Evolutionary conservation across 441 rosid species (phyloP).

Genomic region (Populus trichocarpa): DNA sequence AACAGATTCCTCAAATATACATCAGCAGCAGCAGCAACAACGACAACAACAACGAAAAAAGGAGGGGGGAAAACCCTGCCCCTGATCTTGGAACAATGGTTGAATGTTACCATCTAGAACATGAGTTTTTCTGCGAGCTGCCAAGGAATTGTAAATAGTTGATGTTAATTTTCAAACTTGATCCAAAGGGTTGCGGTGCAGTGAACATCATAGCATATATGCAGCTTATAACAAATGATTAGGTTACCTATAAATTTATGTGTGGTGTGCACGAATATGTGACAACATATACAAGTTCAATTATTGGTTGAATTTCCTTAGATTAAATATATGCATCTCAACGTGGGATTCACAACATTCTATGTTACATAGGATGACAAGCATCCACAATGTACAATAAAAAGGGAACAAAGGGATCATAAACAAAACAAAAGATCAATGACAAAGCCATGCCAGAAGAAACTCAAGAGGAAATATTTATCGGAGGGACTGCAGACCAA

Average conservation of each 20-base stretch:
- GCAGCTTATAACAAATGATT: not conserved
- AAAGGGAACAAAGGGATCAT: not conserved
- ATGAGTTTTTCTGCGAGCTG: not conserved
- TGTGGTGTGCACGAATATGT: not conserved
- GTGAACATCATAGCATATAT: not conserved
- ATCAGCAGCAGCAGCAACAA: not conserved
- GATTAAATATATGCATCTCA: not conserved
- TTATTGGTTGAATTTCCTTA: constrained; percentile 7
- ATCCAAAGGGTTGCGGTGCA: not conserved
- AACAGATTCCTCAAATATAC: not conserved
- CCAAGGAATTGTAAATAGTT: not conserved
- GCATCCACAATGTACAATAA: not conserved
- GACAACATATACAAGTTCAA: not conserved
- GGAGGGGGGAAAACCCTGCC: not conserved
- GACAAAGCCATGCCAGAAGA: not conserved
- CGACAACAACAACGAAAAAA: not conserved
- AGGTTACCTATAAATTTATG: not conserved
- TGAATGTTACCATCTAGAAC: not conserved
- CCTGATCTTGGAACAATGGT: not conserved
- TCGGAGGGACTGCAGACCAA: not conserved
- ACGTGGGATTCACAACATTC: not conserved
- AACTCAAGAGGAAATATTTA: not conserved
- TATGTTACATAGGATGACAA: not conserved
- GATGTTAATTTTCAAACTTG: not conserved
- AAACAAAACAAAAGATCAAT: not conserved